These are phyloP conservation scores for Apiotrichum laibachii DNA, from an alignment of 1,284 basidiomycete genomes.

Conservation along the genomic window DNA sequence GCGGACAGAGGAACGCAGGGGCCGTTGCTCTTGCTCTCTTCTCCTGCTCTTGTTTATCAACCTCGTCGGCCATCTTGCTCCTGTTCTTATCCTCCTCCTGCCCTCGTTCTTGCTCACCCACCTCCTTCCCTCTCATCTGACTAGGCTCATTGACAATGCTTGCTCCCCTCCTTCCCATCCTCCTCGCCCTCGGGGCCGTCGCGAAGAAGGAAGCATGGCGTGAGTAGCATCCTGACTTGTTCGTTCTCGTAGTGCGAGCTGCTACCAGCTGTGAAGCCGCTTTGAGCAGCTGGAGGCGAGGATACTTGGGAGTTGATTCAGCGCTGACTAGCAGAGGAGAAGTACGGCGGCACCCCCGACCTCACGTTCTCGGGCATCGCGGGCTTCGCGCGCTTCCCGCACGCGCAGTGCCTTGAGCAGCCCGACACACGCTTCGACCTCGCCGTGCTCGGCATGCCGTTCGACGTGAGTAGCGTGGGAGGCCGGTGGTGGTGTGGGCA, in stretches of 20 bases:
- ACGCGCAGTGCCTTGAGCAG: conserved; percentile 41
- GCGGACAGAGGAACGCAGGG: no score
- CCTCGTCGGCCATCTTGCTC: background rate
- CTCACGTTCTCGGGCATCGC: conserved; percentile 46
- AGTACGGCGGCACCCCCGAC: conserved; percentile 42
- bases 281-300: no score
- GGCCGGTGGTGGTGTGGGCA: no score
- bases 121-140: no score
- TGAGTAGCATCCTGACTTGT: background rate
- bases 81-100: background rate
- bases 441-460: conserved; percentile 48
- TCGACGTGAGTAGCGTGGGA: conserved; percentile 34
- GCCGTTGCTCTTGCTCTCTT: no score
- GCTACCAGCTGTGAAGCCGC: no score
- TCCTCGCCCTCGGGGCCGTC: background rate
- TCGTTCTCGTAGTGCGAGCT: background rate
- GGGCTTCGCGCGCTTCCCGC: conserved; percentile 48
- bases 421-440: conserved; percentile 51
- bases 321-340: conserved; percentile 15
- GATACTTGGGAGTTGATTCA: no score
- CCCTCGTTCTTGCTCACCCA: no score
- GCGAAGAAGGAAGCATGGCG: conserved; percentile 17
- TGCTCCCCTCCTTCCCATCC: background rate
- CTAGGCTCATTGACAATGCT: background rate
- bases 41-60: no score